Percentiles rank a stretch among this genome's conserved stretches.
Evolutionary conservation across 2,329 filamentous ascomycete species (phyloP).

Genomic region (Rhinocladiella similis): DNA sequence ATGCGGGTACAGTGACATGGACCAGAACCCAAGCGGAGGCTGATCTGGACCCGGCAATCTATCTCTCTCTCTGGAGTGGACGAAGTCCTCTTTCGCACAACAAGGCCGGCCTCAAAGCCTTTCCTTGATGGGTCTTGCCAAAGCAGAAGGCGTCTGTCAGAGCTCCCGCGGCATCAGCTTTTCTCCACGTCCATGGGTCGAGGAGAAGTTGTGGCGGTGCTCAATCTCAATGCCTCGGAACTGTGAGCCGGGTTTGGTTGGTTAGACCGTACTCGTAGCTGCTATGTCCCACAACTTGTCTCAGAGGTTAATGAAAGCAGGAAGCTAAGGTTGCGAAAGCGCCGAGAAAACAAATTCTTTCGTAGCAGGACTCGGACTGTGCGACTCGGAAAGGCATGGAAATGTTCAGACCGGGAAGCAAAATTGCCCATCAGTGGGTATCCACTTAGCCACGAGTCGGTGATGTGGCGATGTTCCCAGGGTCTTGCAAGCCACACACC

Average conservation of each 20-base stretch:
- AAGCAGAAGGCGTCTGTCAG: background rate
- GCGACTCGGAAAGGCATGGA: background rate
- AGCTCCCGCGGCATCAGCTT: background rate
- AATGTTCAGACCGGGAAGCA: background rate
- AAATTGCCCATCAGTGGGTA: background rate
- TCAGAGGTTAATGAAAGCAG: no score
- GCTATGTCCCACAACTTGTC: background rate
- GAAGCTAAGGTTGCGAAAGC: background rate
- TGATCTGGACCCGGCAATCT: slow-evolving; percentile 13
- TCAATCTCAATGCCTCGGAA: background rate
- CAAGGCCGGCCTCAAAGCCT: background rate
- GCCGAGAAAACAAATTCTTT: background rate
- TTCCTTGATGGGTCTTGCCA: background rate
- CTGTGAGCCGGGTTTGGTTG: background rate
- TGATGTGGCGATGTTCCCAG: background rate
- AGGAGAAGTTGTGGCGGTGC: background rate
- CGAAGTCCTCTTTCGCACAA: slow-evolving; percentile 1
- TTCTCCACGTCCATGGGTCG: background rate
- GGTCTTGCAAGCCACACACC: background rate
- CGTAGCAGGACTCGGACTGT: background rate
- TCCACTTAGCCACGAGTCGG: background rate
- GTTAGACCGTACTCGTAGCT: background rate
- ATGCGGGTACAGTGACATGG: slow-evolving; percentile 4
- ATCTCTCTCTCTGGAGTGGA: slow-evolving; percentile 4
- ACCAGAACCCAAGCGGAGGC: slow-evolving; percentile 1